Evolutionary conservation across 2,329 filamentous ascomycete species (phyloP), one percentile per base, ranked within the genome.

Genomic region (Pseudogymnoascus sp.): DNA sequence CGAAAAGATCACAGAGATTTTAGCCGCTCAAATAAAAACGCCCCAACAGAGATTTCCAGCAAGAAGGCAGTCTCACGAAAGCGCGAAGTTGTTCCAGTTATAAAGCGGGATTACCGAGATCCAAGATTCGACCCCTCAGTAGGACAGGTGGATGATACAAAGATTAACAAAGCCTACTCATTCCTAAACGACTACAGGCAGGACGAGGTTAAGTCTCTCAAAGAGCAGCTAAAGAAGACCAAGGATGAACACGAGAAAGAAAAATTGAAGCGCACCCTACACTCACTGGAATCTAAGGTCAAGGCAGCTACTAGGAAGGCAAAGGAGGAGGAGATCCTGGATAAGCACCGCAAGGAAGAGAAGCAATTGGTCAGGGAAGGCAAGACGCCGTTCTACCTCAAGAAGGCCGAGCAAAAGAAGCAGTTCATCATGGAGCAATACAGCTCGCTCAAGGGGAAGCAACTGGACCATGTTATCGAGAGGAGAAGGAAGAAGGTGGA

Each of bases 331-430:
- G 82, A 85, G 63, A 77, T 97, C 42, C 70, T 93, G 61, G 80
- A 84, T 48, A 86, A 89, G 74, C 92, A 97, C 77, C 84, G 89
- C 71, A 84, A 84, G 76, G 82, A 86, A 74, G 94, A 99, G 80
- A 92, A 91, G 77, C 89, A 92, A 73, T 78, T 90, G 64, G 86
- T 97, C 60, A 86, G 86, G 69, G 84, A 95, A 77, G 94, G 94
- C 65, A 97, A 97, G 84, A 85, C 83, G 73, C 93, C 94, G 0
- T 99, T 92, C 77, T 97, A 91, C 76, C 79, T 97, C 70, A 99
- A 99, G 84, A 88, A 87, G 78, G 86, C 87, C 71, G 93, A 97
- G 77, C 84, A 94, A 80, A 96, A 94, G 86, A 91, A 93, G 80
- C 80, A 88, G 75, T 80, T 92, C 62, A 78, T 97, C 65, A 80